Evolutionary conservation across 1,139 yeast genomes (phyloP).

Genomic region (Casaregolazyma suthepensis): DNA sequence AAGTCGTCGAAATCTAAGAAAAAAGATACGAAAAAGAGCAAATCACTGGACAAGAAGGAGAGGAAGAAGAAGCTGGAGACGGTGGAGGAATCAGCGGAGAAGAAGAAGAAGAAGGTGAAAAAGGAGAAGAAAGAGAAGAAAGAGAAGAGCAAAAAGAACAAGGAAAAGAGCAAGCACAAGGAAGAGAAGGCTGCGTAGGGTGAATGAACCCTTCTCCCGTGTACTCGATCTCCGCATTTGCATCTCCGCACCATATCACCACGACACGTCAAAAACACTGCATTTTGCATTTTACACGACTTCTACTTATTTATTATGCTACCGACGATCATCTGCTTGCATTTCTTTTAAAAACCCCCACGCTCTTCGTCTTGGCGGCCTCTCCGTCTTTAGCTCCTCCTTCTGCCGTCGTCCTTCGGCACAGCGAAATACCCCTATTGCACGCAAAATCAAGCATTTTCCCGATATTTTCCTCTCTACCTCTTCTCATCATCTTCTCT

Average conservation of each 20-base stretch:
- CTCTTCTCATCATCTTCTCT: background rate
- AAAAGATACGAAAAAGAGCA: slow-evolving; percentile 10
- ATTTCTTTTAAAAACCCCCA: background rate
- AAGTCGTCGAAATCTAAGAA: slow-evolving; percentile 20
- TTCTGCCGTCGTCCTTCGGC: background rate
- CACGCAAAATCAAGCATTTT: background rate
- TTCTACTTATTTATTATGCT: too few species aligned
- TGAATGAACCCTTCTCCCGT: background rate
- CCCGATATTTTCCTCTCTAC: too few species aligned
- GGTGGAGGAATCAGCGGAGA: slow-evolving; percentile 5
- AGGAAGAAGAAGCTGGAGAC: slow-evolving; percentile 7
- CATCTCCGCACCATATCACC: background rate
- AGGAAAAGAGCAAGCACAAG: background rate
- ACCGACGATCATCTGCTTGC: background rate
- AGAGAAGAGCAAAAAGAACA: background rate
- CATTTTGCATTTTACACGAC: background rate
- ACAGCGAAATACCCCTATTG: background rate
- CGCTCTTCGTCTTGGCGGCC: background rate
- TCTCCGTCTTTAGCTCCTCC: background rate
- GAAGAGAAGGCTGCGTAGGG: background rate
- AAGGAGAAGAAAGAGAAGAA: slow-evolving; percentile 7
- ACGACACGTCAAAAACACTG: background rate
- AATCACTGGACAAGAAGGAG: slow-evolving; percentile 3
- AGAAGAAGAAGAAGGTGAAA: slow-evolving; percentile 9
- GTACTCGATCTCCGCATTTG: background rate